Evolutionary conservation across 805 yeast genomes (phyloP), one percentile per base, ranked within the genome.

Genomic region (Torulaspora microellipsoides): DNA sequence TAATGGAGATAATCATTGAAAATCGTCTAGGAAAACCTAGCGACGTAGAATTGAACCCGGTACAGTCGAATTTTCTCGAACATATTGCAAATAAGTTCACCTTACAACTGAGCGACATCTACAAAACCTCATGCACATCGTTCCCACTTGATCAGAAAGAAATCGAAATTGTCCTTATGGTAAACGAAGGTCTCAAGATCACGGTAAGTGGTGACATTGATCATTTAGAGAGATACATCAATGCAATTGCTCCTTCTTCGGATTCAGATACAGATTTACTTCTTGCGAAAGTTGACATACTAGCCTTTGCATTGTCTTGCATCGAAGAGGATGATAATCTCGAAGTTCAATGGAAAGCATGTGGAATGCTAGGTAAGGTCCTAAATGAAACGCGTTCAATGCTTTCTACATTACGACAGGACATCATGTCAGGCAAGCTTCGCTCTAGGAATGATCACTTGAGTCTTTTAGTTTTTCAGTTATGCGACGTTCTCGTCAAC

Each of bases 391-490:
- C 54, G 3, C 54, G 50, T 31, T 27, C 40, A 8, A 34, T 31
- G 12, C 35, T 58, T n/a, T 38, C 61, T 14, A 31, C 30, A 10
- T 23, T 36, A 27, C 46, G 56, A 38, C 40, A 46, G n/a, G 47
- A 42, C 27, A 45, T 50, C 2, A 28, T 42, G 2, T 13, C 45
- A 5, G 51, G 48, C 5, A 43, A 40, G 17, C 34, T 47, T 14
- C 40, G 47, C 20, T 45, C 43, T 12, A 48, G 41, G 12, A 52
- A 43, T 12, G 52, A 53, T 27, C 49, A 52, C 32, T 38, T 60
- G 25, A 60, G 65, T 37, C 49, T 42, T 1, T 34, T 47, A 1
- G 62, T 55, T 5, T 60, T 58, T 48, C 60, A 55, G 34, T 51
- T 57, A 15, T 56, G 64, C 34, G 58, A 54, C 25, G 42, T 60